Evolutionary conservation across 1,139 yeast genomes (phyloP), one percentile per base, ranked within the genome.

Genomic region (Saccharomyces hybrid): DNA sequence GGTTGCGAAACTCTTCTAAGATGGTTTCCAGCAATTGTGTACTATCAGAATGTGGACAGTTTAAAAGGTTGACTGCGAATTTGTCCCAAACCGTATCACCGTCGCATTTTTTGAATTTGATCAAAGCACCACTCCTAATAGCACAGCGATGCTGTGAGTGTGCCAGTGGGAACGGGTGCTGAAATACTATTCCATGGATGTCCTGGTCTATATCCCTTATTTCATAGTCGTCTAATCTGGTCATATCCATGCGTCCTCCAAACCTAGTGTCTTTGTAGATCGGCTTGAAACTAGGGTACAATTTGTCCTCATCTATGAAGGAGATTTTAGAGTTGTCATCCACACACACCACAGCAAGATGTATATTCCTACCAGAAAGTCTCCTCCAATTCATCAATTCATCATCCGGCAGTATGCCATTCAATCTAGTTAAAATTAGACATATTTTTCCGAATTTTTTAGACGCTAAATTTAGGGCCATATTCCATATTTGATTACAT

Each of bases 371-470:
- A 28, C 76, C 73, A 32, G 89, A 83, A 44, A 85, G 71, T 55
- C 89, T 71, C 65, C 87, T 83, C 91, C 93, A 84, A 64, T 85
- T 88, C 51, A 85, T 76, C 53, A 86, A 71, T 64, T 86, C 95
- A 65, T 85, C 93, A 67, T 86, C 95, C 0, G 91, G 89, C 47
- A 86, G 80, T 54, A 85, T 79, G 59, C 86, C 85, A 62, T 83
- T 84, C 53, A 85, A 71, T 61, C 95, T 76, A 0, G 93, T 84
- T 52, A 86, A 71, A 1, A 86, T 83, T 60, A 86, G 73, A 59
- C 82, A 85, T 50, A 81, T 80, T 68, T 80, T 82, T 0, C 86
- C 87, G 13, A 76, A 68, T 14, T 65, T 69, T 9, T 62, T 60
- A 2, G 75, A 66, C 1, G 69, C 67, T 14, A 81, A 64, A 0